Evolutionary conservation across 2,329 filamentous ascomycete species (phyloP).

Genomic region (Cladosporium austrohemisphaericum): DNA sequence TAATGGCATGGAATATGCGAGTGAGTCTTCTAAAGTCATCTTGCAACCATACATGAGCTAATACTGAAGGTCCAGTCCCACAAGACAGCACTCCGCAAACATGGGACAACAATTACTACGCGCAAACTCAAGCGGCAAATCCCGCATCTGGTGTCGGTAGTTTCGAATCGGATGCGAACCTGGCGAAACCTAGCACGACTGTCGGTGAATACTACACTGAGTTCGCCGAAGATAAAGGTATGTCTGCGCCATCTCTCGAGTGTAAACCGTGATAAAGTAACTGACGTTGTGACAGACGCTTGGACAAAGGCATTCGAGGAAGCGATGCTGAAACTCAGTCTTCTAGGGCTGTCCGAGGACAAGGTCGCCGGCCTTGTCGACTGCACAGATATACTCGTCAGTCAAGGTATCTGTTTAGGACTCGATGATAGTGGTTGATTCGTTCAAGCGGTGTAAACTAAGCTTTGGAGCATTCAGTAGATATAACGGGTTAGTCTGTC

Average conservation of each 20-base stretch:
- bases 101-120: slow-evolving; percentile 52
- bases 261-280: no score
- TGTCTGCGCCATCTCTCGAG: no score
- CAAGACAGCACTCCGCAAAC: slow-evolving; percentile 49
- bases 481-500: no score
- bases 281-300: background rate
- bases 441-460: no score
- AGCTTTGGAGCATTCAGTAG: no score
- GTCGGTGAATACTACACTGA: slow-evolving; percentile 33
- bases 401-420: no score
- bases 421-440: no score
- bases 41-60: background rate
- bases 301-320: slow-evolving; percentile 18
- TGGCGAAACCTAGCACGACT: slow-evolving; percentile 20
- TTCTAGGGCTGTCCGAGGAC: slow-evolving; percentile 21
- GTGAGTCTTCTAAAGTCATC: background rate
- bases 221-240: slow-evolving; percentile 30
- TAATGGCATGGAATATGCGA: slow-evolving; percentile 30
- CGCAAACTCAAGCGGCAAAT: slow-evolving; percentile 26
- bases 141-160: slow-evolving; percentile 24
- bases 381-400: slow-evolving; percentile 21
- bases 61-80: no score
- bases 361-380: slow-evolving; percentile 18
- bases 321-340: slow-evolving; percentile 22
- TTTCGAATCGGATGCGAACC: slow-evolving; percentile 29